Evolutionary conservation across 164 flowering plant species (phyloP), one percentile per base, ranked within the genome.

Genomic region (Sedum album): DNA sequence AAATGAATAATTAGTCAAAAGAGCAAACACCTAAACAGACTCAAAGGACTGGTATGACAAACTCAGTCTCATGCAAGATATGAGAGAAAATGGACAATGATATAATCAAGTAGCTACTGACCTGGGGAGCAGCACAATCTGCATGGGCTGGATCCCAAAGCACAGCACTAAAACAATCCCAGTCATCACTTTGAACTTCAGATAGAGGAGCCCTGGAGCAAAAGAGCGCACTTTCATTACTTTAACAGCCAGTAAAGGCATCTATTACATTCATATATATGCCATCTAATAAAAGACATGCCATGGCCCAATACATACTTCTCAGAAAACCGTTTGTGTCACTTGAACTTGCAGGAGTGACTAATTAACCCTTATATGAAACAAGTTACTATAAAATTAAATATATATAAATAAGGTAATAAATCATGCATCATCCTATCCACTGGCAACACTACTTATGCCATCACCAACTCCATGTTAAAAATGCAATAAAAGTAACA

Each of bases 61-160:
- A 49, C 38, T 35, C 38, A 35, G 38, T 35, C 7, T 3, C 5
- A 15, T n/a, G 35, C 42, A 49, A 36, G 2, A 28, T 28, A 42
- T 10, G 28, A 10, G 39, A 31, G 5, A 33, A 25, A 8, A 36
- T 6, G 38, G 7, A 35, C 38, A 35, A 3, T 65, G 66, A 26
- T 60, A 30, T 4, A 5, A 2, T 31, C 8, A 51, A 5, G 25
- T 5, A 67, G 25, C 20, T 36, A 42, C 31, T 72, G 71, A 90
- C 99, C 96, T 94, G 99, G 49, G 97, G 90, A 36, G 83, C 99
- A 67, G 96, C 88, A 83, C 99, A 94, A 73, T 94, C 99, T 75
- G 99, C 82, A 83, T 82, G 90, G 35, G 72, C 42, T 76, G 97
- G 97, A 79, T 92, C 96, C 99, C 97, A 94, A 39, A 75, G 79